phyloP scores from a whole-genome alignment of 495 filamentous ascomycete genomes.

The Astrothelium subdiscretum region DNA sequence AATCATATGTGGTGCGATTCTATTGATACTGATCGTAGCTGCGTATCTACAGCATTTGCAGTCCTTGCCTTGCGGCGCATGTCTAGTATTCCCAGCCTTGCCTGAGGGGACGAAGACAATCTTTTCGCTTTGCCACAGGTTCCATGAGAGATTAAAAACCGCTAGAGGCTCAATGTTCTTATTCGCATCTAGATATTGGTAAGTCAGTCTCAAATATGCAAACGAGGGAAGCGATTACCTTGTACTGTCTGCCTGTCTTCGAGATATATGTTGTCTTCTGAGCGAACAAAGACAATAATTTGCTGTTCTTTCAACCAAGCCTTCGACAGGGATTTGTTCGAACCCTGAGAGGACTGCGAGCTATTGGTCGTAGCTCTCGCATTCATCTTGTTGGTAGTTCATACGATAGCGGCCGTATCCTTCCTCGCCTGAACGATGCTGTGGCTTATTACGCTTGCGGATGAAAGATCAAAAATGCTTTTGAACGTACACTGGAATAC shows the following conservation, averaged over 20 bases:
- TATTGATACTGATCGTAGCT: background rate
- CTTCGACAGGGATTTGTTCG: background rate
- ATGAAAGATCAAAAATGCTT: background rate
- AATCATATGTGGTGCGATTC: background rate
- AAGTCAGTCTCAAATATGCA: background rate
- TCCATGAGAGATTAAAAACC: background rate
- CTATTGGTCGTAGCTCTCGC: background rate
- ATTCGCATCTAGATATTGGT: background rate
- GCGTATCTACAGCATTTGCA: conserved; percentile 3
- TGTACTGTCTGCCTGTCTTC: background rate
- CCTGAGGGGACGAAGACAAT: background rate
- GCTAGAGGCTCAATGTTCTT: background rate
- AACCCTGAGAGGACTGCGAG: background rate
- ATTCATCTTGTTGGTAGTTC: background rate
- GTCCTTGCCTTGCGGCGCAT: background rate
- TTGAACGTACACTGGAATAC: background rate
- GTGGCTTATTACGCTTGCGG: background rate
- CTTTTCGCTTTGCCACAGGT: background rate
- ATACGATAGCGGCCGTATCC: background rate
- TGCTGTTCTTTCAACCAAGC: background rate
- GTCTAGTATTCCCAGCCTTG: background rate
- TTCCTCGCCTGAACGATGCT: background rate
- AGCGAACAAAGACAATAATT: background rate
- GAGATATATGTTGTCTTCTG: background rate
- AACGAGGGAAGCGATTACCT: background rate